phyloP scores from a whole-genome alignment of 345 rosid species.

The Linum tenue region DNA sequence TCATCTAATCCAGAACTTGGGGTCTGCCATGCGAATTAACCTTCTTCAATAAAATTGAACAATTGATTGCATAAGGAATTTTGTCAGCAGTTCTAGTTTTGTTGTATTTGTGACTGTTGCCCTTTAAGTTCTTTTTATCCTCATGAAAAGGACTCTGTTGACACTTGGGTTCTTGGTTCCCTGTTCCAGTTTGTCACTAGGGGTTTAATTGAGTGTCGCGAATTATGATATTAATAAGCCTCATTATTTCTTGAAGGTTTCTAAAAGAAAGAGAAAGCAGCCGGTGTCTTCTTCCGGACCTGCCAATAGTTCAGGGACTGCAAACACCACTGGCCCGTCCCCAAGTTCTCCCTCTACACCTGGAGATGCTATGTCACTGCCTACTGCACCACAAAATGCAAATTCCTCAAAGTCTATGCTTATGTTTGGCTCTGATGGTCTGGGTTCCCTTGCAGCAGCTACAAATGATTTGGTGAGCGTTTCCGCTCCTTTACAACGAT shows the following conservation, averaged over 20 bases:
- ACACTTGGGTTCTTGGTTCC: no score
- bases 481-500: background rate
- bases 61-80: no score
- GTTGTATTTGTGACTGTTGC: no score
- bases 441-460: constrained; percentile 40
- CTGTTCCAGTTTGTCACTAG: no score
- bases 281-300: constrained; percentile 31
- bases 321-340: constrained; percentile 41
- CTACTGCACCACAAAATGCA: constrained; percentile 34
- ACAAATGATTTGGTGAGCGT: constrained; percentile 40
- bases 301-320: constrained; percentile 3
- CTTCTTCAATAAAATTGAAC: no score
- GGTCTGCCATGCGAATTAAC: background rate
- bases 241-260: constrained; percentile 26
- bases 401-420: constrained; percentile 7
- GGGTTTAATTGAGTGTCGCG: background rate
- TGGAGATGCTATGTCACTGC: constrained; percentile 42
- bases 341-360: constrained; percentile 54
- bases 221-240: background rate
- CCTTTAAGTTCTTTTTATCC: no score
- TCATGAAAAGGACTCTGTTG: no score
- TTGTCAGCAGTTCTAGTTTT: no score
- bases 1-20: background rate
- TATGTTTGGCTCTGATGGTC: constrained; percentile 26
- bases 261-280: constrained; percentile 46